Conservation (phyloP, 306 rosid species). For the Medicago arabica region DNA sequence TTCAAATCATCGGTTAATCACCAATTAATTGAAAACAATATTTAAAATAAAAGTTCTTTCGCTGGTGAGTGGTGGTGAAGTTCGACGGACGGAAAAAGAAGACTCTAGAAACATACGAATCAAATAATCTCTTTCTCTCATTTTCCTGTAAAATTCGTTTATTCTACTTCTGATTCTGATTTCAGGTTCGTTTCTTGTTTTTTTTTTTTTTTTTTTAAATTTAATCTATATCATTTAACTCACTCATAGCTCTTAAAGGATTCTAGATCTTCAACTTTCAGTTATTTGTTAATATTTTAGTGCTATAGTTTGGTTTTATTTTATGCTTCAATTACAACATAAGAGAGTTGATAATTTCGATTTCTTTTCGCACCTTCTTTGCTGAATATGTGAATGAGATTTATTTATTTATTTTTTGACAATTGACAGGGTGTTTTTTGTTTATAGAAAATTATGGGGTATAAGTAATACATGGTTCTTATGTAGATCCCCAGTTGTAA, state of each 20-base stretch:
- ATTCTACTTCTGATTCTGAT: background rate
- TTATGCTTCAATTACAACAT: conserved; percentile 10
- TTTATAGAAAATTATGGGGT: background rate
- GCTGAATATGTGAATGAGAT: too few relatives aligned
- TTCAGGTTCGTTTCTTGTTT: conserved; percentile 30
- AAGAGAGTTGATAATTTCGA: conserved; percentile 9
- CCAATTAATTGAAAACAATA: background rate
- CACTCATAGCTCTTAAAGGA: background rate
- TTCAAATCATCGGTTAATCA: conserved; percentile 35
- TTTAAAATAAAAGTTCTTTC: background rate
- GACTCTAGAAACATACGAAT: conserved; percentile 48
- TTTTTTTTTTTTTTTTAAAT: background rate
- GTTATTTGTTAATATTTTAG: background rate
- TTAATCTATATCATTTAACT: background rate
- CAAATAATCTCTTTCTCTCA: background rate
- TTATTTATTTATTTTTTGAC: too few relatives aligned
- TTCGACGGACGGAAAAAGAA: conserved; percentile 28
- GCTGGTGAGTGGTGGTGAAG: background rate
- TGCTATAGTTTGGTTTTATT: conserved; percentile 7
- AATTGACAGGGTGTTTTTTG: too few relatives aligned
- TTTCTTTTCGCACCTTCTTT: background rate
- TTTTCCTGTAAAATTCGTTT: conserved; percentile 3
- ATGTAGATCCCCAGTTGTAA: background rate
- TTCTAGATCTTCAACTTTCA: conserved; percentile 33
- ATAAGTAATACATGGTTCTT: background rate